Percentiles rank a stretch among this genome's conserved stretches.
Conservation (phyloP, 306 rosid genomes). For the Vachellia pachyceras region DNA sequence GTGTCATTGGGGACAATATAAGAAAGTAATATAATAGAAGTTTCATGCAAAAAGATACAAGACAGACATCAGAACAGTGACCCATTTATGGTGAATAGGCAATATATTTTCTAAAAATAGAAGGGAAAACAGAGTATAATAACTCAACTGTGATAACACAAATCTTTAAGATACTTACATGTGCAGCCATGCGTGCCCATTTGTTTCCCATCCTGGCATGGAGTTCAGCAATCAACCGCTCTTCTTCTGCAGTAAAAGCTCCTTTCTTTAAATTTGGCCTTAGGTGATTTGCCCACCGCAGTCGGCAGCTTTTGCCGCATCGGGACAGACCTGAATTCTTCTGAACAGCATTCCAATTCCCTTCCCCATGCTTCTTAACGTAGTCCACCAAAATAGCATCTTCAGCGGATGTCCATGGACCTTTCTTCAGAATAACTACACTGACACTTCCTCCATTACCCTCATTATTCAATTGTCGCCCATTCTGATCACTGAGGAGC, state of each 20-base stretch:
- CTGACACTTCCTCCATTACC: constrained; percentile 50
- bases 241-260: constrained; percentile 83
- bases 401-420: constrained; percentile 95
- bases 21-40: constrained; percentile 18
- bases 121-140: neutral
- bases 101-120: constrained; percentile 28
- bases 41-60: constrained; percentile 32
- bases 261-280: constrained; percentile 98
- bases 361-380: constrained; percentile 93
- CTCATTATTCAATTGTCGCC: constrained; percentile 60
- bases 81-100: constrained; percentile 29
- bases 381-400: constrained; percentile 89
- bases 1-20: too few species aligned
- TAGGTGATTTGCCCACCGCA: constrained; percentile 98
- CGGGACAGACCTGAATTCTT: constrained; percentile 88
- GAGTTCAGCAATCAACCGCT: constrained; percentile 76
- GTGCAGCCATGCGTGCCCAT: constrained; percentile 98
- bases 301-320: constrained; percentile 96
- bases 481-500: constrained; percentile 52
- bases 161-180: constrained; percentile 62
- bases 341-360: constrained; percentile 99
- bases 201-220: constrained; percentile 93
- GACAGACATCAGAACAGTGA: constrained; percentile 19
- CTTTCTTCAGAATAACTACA: constrained; percentile 75
- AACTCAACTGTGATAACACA: constrained; percentile 18